Evolutionary conservation across 106 monocot species (phyloP), one percentile per base, ranked within the genome.

Genomic region (Dendrobium catenatum): DNA sequence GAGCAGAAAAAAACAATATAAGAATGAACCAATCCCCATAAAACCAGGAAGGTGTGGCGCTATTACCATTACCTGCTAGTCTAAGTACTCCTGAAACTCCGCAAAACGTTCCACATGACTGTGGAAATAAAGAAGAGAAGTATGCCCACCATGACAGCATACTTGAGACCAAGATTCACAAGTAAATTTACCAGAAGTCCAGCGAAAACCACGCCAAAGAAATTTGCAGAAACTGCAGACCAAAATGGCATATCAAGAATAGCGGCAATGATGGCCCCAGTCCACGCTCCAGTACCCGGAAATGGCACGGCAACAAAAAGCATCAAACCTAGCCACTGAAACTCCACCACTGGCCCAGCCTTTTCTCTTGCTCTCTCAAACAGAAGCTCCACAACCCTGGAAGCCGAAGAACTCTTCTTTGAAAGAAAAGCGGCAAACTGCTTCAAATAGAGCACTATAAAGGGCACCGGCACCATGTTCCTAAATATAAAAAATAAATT

Each of bases 251-350:
- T 97, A 68, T 89, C 91, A 16, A 97, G 89, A 44, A 97, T 85
- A 3, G 94, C 89, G 13, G 94, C 92, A 41, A 97, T 64, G 11
- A 97, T 83, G 29, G 97, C 92, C 27, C 97, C 97, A 5, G 92
- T 92, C 97, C 97, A 97, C 22, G 97, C 94, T 48, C 97, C 97
- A 1, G 97, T 97, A 18, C 97, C 97, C 0, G 97, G 94, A 66
- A 97, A 94, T 7, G 97, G 97, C 41, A 97, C 94, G 1, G 97
- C 94, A 15, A 97, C 97, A 80, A 97, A 97, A 73, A 97, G 73
- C 97, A 92, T 97, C 81, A 97, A 73, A 24, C 97, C 97, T 26
- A 97, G 86, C 97, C 97, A 97, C 67, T 86, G 97, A 79, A 97
- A 97, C 88, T 97, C 97, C 78, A 86, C 80, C 18, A 97, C 89